phyloP scores from a whole-genome alignment of 2,329 filamentous ascomycete species.

The Monosporascus cannonballus region DNA sequence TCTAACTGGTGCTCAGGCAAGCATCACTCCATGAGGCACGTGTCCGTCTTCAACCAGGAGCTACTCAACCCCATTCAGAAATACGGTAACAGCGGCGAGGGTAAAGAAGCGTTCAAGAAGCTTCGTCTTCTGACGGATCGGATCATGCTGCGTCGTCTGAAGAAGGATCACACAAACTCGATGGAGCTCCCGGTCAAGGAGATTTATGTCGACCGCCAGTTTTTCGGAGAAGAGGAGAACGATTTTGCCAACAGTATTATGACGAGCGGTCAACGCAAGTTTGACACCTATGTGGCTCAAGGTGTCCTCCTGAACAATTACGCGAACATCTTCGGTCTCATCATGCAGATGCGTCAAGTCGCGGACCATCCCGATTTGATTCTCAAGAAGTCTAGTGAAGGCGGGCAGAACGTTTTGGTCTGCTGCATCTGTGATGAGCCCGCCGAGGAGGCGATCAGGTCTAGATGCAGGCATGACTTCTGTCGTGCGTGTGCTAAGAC shows the following conservation, averaged over 20 bases:
- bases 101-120: conserved; percentile 69
- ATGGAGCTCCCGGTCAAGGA: conserved; percentile 98
- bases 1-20: conserved; percentile 13
- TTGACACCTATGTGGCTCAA: conserved; percentile 91
- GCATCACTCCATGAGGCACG: conserved; percentile 38
- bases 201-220: conserved; percentile 85
- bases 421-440: conserved; percentile 96
- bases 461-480: conserved; percentile 89
- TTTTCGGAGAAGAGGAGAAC: conserved; percentile 93
- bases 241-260: conserved; percentile 96
- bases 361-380: conserved; percentile 95
- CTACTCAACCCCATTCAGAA: conserved; percentile 76
- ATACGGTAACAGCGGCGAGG: conserved; percentile 54
- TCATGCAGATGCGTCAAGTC: conserved; percentile 99
- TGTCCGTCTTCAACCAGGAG: conserved; percentile 91
- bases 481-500: conserved; percentile 75
- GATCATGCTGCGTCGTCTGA: conserved; percentile 93
- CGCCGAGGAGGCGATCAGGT: conserved; percentile 89
- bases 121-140: conserved; percentile 83
- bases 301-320: conserved; percentile 96
- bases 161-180: conserved; percentile 85
- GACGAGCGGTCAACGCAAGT: conserved; percentile 80
- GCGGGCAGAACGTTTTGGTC: conserved; percentile 83
- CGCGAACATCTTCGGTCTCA: conserved; percentile 96
- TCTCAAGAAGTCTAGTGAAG: conserved; percentile 77